Conservation (phyloP, 352 stramenopile species). For the Lagenidium giganteum region DNA sequence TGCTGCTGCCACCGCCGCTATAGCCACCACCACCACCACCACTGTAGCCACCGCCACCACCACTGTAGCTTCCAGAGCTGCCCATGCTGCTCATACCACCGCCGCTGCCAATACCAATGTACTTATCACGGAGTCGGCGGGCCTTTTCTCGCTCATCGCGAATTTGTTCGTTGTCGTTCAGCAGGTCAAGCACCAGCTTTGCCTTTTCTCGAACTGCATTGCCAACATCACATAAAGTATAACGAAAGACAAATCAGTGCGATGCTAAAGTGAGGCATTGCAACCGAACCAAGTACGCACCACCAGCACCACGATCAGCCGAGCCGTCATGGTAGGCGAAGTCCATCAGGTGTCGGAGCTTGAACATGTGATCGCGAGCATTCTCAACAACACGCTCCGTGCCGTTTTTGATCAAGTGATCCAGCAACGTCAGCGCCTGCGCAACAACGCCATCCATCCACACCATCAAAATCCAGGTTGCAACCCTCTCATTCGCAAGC, state of each 20-base stretch:
- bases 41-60: slow-evolving; percentile 21
- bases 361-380: slow-evolving; percentile 92
- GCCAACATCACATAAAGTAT: not conserved
- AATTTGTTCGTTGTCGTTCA: slow-evolving; percentile 88
- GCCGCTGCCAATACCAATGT: slow-evolving; percentile 77
- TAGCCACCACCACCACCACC: slow-evolving; percentile 30
- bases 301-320: slow-evolving; percentile 79
- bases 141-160: slow-evolving; percentile 86
- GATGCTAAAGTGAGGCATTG: not conserved
- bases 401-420: slow-evolving; percentile 98
- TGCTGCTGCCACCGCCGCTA: slow-evolving; percentile 23
- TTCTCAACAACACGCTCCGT: slow-evolving; percentile 98
- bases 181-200: slow-evolving; percentile 82
- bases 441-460: not conserved
- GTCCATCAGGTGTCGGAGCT: slow-evolving; percentile 79
- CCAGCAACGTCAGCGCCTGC: slow-evolving; percentile 88
- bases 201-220: slow-evolving; percentile 82
- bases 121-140: slow-evolving; percentile 81
- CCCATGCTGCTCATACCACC: slow-evolving; percentile 26
- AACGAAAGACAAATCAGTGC: not conserved
- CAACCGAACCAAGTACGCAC: no score
- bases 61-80: slow-evolving; percentile 27
- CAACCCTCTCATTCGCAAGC: slow-evolving; percentile 27
- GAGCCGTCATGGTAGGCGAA: slow-evolving; percentile 88
- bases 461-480: not conserved